A percentile compares a stretch with the other conserved stretches of the same genome.
phyloP scores from a whole-genome alignment of 2,329 filamentous ascomycete genomes.

The Talaromyces funiculosus region DNA sequence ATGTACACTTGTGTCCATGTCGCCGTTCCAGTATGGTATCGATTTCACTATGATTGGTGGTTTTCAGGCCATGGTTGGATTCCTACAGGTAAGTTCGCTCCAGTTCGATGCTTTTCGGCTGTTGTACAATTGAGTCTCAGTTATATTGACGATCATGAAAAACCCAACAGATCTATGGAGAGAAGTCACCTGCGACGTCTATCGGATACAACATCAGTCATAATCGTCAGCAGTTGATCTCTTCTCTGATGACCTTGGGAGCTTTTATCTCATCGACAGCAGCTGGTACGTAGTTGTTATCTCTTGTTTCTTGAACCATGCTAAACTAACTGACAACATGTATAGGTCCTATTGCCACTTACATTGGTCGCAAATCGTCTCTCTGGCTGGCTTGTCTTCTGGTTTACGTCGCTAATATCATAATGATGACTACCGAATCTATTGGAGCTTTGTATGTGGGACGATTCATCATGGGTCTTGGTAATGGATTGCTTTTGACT shows the following conservation, averaged over 20 bases:
- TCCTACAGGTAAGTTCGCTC: slow-evolving; percentile 19
- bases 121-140: neutral
- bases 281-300: slow-evolving; percentile 19
- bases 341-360: neutral
- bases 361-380: neutral
- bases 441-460: neutral
- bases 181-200: slow-evolving; percentile 13
- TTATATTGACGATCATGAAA: neutral
- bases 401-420: neutral
- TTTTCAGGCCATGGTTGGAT: slow-evolving; percentile 28
- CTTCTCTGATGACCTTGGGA: slow-evolving; percentile 44
- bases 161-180: neutral
- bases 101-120: neutral
- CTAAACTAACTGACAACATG: neutral
- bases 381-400: neutral
- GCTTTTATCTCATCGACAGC: slow-evolving; percentile 40
- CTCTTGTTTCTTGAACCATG: neutral
- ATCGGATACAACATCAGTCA: slow-evolving; percentile 32
- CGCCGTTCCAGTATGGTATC: slow-evolving; percentile 27
- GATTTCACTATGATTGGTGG: slow-evolving; percentile 29
- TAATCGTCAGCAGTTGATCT: slow-evolving; percentile 42
- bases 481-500: neutral
- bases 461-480: neutral
- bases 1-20: slow-evolving; percentile 28
- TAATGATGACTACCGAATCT: neutral